Percentiles rank a stretch among this genome's conserved stretches.
phyloP scores from a whole-genome alignment of 75 land plant genomes.

The Cunninghamia lanceolata region DNA sequence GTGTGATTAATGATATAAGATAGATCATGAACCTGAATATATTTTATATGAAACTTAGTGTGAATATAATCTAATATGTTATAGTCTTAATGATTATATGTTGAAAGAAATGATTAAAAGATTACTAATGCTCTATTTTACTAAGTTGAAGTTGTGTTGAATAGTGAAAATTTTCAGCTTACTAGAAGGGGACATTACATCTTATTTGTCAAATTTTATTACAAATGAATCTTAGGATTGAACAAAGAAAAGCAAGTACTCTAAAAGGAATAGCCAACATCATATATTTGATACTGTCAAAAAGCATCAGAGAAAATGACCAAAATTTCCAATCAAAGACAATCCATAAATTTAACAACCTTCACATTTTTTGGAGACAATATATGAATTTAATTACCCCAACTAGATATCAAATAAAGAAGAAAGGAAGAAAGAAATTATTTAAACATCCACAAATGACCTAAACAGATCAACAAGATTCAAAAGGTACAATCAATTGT shows the following conservation, averaged over 20 bases:
- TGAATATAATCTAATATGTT: no score
- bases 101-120: no score
- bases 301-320: background rate
- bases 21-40: no score
- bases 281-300: background rate
- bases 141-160: no score
- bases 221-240: background rate
- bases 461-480: background rate
- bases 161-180: no score
- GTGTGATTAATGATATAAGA: no score
- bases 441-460: background rate
- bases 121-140: no score
- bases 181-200: no score
- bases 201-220: background rate
- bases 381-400: no score
- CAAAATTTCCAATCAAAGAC: background rate
- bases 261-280: background rate
- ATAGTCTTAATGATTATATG: no score
- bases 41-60: no score
- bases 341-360: background rate
- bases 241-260: background rate
- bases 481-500: background rate
- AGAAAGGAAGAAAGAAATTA: background rate
- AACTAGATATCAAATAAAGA: background rate
- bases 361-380: background rate